phyloP scores from a whole-genome alignment of 1,139 yeast species.

The Candida sp. region DNA sequence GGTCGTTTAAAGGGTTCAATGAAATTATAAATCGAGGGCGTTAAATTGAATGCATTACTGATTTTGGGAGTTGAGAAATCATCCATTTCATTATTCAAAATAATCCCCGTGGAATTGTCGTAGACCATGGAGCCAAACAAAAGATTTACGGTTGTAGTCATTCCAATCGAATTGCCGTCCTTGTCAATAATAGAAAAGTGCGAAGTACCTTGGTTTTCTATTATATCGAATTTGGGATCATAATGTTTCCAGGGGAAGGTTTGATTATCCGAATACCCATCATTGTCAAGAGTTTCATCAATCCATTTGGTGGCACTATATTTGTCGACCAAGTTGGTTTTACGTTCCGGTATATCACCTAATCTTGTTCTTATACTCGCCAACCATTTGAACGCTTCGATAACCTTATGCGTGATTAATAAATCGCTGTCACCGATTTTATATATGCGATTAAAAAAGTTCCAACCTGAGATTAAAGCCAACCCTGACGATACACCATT shows the following conservation, averaged over 20 bases:
- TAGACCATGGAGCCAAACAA: conserved; percentile 79
- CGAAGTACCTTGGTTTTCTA: conserved; percentile 84
- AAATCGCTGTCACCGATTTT: conserved; percentile 19
- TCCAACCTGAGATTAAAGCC: conserved; percentile 73
- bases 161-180: conserved; percentile 69
- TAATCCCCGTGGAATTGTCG: conserved; percentile 78
- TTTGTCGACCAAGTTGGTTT: conserved; percentile 22
- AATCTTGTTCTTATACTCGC: conserved; percentile 78
- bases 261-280: conserved; percentile 43
- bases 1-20: conserved; percentile 79
- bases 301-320: conserved; percentile 53
- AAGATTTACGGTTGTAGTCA: conserved; percentile 90
- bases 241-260: conserved; percentile 74
- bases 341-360: conserved; percentile 52
- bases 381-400: conserved; percentile 94
- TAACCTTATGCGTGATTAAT: conserved; percentile 59
- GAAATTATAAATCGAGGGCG: conserved; percentile 78
- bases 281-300: conserved; percentile 37
- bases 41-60: conserved; percentile 73
- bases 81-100: conserved; percentile 92
- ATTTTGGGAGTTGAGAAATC: conserved; percentile 79
- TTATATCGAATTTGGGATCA: conserved; percentile 70
- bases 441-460: conserved; percentile 45
- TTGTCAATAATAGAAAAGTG: conserved; percentile 77
- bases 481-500: conserved; percentile 83